A percentile compares a stretch with the other conserved stretches of the same genome.
Evolutionary conservation across 371 early-diverging fungal genomes (phyloP).

Genomic region (Rhizopus arrhizus): DNA sequence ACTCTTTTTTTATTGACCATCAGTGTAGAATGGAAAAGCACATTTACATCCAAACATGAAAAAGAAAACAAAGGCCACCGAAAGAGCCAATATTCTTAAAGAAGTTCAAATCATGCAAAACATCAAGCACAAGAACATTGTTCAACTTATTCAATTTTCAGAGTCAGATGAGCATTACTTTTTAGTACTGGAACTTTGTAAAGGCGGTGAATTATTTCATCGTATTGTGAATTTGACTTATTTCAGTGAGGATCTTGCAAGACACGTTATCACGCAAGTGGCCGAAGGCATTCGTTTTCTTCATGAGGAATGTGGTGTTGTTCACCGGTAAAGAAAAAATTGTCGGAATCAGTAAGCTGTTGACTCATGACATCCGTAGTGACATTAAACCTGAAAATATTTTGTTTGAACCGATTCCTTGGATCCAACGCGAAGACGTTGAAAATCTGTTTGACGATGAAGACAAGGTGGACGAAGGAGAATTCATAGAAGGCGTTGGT

Average conservation of each 20-base stretch:
- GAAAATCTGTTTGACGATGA: slow-evolving; percentile 27
- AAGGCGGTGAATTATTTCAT: slow-evolving; percentile 88
- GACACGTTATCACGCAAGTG: slow-evolving; percentile 88
- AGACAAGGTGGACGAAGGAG: slow-evolving; percentile 59
- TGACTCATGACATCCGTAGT: slow-evolving; percentile 41
- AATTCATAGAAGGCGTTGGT: slow-evolving; percentile 58
- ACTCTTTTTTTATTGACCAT: too few species aligned
- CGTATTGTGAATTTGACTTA: slow-evolving; percentile 81
- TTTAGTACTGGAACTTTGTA: slow-evolving; percentile 81
- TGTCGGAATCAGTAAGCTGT: slow-evolving; percentile 3
- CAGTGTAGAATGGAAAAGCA: slow-evolving; percentile 22
- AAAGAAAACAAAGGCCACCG: slow-evolving; percentile 46
- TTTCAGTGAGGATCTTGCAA: slow-evolving; percentile 75
- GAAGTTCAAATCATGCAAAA: slow-evolving; percentile 88
- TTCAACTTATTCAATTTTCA: slow-evolving; percentile 70
- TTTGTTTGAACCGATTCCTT: slow-evolving; percentile 64
- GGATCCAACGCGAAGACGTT: slow-evolving; percentile 23
- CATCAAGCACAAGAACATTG: slow-evolving; percentile 79
- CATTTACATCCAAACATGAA: slow-evolving; percentile 50
- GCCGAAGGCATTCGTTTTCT: slow-evolving; percentile 87
- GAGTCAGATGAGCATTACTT: slow-evolving; percentile 72
- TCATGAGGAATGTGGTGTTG: slow-evolving; percentile 86
- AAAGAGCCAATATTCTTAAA: slow-evolving; percentile 76
- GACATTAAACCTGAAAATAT: slow-evolving; percentile 93
- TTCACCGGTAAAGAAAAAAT: slow-evolving; percentile 67